Base-by-base conservation (phyloP, 306 rosid genomes). In the Prunus armeniaca region DNA sequence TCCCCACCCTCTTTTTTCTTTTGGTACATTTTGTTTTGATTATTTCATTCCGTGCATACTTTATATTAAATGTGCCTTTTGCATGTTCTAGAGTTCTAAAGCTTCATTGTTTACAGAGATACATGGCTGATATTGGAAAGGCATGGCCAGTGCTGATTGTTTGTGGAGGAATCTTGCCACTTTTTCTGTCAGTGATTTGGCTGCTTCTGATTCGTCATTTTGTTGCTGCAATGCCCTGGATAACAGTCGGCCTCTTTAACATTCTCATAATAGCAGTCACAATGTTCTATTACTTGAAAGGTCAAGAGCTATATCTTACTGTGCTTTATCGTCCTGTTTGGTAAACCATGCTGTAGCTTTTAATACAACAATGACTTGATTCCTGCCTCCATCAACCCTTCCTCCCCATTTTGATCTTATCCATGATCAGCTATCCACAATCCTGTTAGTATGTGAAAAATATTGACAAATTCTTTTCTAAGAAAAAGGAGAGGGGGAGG, bases 191-290 rank as follows among this genome's bases (percentile, higher is more conserved):
- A 28, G 96, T 92, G 82, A 72, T 95, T 84, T 95, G 99, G 99
- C 88, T 95, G 72, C 79, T 95, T 76, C 80, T 95, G 97, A 92
- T 95, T 85, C 93, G 97, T 41, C 96, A 92, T 88, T 92, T 95
- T 65, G 98, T 95, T 77, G 85, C 89, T 57, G 96, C 98, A 41
- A 95, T 92, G 98, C 98, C 98, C 45, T 95, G 98, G 98, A 87
- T 95, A 81, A 95, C 97, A 13, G 97, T 92, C 56, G 82, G 75
- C 19, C 83, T 92, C 47, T 92, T 92, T 79, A 90, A 95, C 80
- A 75, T 95, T 76, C 98, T 95, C 77, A 88, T 88, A 45, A 69
- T 92, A 83, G 83, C 95, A 45, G 96, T 88, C 84, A 89, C 97
- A 73, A 86, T 95, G 96, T 89, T 89, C 82, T 90, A 84, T 84